Percentiles rank a stretch among this genome's conserved stretches.
These are phyloP conservation scores for Eragrostis nindensis DNA, from an alignment of 176 grass and related monocot species.

Conservation along the genomic window DNA sequence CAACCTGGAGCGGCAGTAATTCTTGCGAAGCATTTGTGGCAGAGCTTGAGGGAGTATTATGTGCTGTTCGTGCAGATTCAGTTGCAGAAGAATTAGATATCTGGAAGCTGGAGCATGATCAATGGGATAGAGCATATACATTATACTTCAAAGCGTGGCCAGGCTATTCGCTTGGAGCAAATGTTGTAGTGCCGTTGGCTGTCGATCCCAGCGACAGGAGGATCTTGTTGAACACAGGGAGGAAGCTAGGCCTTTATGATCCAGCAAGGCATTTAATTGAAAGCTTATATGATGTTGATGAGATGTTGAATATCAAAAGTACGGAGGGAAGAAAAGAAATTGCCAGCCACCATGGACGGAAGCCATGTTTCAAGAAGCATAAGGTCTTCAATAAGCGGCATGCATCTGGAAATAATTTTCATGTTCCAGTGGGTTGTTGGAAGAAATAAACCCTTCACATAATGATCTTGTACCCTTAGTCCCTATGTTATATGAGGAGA, in stretches of 20 bases:
- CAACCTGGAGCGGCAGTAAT: not conserved
- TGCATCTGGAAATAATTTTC: too few species aligned
- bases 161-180: not conserved
- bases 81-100: not conserved
- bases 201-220: not conserved
- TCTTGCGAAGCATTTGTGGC: not conserved
- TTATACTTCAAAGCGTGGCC: not conserved
- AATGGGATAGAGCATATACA: not conserved
- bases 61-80: not conserved
- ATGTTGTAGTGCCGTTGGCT: slow-evolving; percentile 11
- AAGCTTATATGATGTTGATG: not conserved
- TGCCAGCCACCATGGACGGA: too few species aligned
- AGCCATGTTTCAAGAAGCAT: too few species aligned
- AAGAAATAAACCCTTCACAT: not conserved
- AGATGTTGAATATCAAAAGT: too few species aligned
- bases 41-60: slow-evolving; percentile 5
- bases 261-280: not conserved
- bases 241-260: slow-evolving; percentile 12
- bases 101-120: slow-evolving; percentile 1
- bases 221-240: not conserved
- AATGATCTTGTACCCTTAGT: not conserved
- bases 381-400: too few species aligned
- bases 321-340: too few species aligned
- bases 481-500: slow-evolving; percentile 13
- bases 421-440: not conserved